Base-by-base conservation (phyloP, 306 rosid genomes). In the Trichosanthes cucumerina region DNA sequence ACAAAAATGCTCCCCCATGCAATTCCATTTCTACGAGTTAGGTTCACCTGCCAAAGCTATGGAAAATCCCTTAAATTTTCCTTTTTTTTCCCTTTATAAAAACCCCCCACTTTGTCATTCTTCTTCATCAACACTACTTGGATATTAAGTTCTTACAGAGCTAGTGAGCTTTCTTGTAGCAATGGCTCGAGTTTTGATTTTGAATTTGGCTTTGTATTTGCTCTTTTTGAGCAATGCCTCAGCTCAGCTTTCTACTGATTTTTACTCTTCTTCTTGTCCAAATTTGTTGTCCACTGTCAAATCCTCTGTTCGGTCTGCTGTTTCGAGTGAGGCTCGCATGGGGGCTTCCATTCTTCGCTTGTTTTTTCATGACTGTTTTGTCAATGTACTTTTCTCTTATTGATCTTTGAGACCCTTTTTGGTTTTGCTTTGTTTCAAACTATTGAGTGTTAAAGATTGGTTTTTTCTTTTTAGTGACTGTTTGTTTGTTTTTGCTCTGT, bases 301-400 rank as follows among this genome's bases (percentile, higher is more conserved):
- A 78, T 66, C 83, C 59, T 76, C 79, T 0, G 89, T 94, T 28
- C 85, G 82, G 23, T 83, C 92, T 0, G 97, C 95, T 7, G 82
- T 94, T 28, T 18, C 76, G 1, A 94, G 86, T 7, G 98, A 92
- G 79, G 28, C 96, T 28, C 90, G 98, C 23, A 94, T 90, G 93
- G 98, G 97, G n/a, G 97, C 97, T 79, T 94, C 98, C 60, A 86
- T 94, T 76, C 91, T 94, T 13, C 98, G 98, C 75, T 76, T 94
- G 81, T 90, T 88, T 90, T 94, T 94, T 80, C 98, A 92, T 12
- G 97, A 94, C 41, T 94, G 96, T 72, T 90, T 94, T 68, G 98
- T 94, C 78, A 94, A 94, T 76, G 97, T 94, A 89, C 82, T 80
- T 78, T 19, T 64, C 76, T 54, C 44, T 36, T 50, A 13, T 24